A percentile compares a stretch with the other conserved stretches of the same genome.
Conservation (phyloP, 116 monocot species). For the Posidonia oceanica region DNA sequence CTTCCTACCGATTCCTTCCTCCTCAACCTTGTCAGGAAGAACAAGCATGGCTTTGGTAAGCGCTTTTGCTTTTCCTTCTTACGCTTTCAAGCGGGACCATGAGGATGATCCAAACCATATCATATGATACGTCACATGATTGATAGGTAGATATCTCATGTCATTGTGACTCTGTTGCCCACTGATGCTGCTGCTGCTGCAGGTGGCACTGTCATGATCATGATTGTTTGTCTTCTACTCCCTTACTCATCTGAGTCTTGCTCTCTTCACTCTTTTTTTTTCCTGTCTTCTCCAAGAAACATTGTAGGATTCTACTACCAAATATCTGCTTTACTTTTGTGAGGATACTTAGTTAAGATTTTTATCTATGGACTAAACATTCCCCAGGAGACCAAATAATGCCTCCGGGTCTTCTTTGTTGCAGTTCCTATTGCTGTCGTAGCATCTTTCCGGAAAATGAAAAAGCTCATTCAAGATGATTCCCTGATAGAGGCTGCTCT, state of each 20-base stretch:
- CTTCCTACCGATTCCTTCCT: conserved; percentile 17
- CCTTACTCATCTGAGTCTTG: conserved; percentile 10
- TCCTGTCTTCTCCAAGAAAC: background rate
- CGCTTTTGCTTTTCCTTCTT: background rate
- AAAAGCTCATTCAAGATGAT: conserved; percentile 54
- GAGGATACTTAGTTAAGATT: too few species aligned
- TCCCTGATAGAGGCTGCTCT: conserved; percentile 62
- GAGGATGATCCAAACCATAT: background rate
- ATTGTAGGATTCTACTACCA: too few species aligned
- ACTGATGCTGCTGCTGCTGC: too few species aligned
- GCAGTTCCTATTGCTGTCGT: conserved; percentile 77
- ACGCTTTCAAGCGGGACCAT: background rate
- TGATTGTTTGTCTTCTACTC: background rate
- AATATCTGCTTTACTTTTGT: too few species aligned
- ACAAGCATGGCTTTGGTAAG: conserved; percentile 16
- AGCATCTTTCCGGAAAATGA: conserved; percentile 85
- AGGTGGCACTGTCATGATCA: too few species aligned
- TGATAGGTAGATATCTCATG: background rate
- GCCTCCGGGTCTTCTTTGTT: conserved; percentile 5
- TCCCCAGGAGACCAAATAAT: background rate
- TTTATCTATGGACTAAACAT: too few species aligned
- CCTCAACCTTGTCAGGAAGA: conserved; percentile 14
- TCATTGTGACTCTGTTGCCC: background rate
- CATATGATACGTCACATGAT: background rate
- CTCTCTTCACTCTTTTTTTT: background rate